Evolutionary conservation across 1,284 basidiomycete species (phyloP).

Genomic region (Neonothopanus nambi): DNA sequence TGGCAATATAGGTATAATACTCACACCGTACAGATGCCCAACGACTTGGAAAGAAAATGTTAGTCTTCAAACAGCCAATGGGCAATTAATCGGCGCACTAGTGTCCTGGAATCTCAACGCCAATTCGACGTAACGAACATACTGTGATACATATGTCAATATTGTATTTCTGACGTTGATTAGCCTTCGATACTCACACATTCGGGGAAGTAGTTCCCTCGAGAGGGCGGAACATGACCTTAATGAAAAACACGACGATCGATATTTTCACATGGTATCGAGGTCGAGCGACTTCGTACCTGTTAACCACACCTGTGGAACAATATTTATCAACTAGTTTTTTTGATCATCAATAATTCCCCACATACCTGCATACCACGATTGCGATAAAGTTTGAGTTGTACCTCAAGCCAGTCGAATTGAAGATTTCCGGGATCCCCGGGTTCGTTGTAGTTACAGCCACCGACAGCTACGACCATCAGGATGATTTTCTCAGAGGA

Average conservation of each 20-base stretch:
- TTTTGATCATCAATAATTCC: not conserved
- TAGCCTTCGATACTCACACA: constrained; percentile 57
- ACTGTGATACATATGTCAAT: constrained; percentile 39
- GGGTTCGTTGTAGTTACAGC: constrained; percentile 59
- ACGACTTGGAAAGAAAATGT: constrained; percentile 43
- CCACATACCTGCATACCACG: constrained; percentile 74
- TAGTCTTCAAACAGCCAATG: not conserved
- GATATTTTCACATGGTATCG: constrained; percentile 8
- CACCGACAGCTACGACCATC: constrained; percentile 56
- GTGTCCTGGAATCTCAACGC: constrained; percentile 87
- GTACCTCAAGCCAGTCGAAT: constrained; percentile 90
- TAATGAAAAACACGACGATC: constrained; percentile 18
- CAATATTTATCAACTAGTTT: not conserved
- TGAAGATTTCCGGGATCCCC: constrained; percentile 83
- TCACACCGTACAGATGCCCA: constrained; percentile 84
- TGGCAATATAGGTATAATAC: constrained; percentile 22
- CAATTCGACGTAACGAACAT: constrained; percentile 81
- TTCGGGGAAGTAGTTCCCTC: constrained; percentile 82
- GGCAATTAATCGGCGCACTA: constrained; percentile 24
- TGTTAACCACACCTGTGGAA: constrained; percentile 47
- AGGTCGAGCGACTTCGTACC: constrained; percentile 27
- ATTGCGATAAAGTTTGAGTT: constrained; percentile 70
- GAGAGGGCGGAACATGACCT: constrained; percentile 81
- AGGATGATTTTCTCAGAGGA: constrained; percentile 6
- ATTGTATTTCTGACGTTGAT: not conserved